Conservation (phyloP, 108 stramenopile genomes). For the Chaetoceros tenuissimus region DNA sequence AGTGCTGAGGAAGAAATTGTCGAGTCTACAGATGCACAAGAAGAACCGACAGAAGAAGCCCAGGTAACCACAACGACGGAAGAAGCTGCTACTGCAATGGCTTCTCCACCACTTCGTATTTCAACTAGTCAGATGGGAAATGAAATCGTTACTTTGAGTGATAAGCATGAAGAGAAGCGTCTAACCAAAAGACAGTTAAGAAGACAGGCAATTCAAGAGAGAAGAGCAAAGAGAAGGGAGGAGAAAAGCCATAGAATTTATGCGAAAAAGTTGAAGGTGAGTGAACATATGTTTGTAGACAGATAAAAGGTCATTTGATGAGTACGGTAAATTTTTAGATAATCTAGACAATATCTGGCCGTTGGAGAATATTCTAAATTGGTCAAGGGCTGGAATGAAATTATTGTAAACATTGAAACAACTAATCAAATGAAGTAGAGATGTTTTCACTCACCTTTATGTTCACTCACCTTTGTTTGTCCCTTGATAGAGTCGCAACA, state of each 20-base stretch:
- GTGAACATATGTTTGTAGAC: background rate
- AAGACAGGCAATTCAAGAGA: background rate
- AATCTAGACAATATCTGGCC: background rate
- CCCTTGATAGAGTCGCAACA: conserved; percentile 49
- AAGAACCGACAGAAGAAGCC: too few relatives aligned
- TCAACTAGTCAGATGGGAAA: background rate
- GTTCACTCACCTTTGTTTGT: background rate
- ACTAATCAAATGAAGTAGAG: background rate
- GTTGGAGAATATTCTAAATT: background rate
- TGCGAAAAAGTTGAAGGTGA: conserved; percentile 24
- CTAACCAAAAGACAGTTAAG: background rate
- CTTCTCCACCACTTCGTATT: background rate
- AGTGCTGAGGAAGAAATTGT: too few relatives aligned
- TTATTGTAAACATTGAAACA: background rate
- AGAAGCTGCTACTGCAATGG: background rate
- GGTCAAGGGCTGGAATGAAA: background rate
- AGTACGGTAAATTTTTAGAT: background rate
- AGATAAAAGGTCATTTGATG: background rate
- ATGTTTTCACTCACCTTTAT: background rate
- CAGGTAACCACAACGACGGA: background rate
- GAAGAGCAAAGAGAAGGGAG: background rate
- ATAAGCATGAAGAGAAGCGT: background rate
- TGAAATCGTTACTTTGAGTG: background rate
- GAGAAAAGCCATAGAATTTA: conserved; percentile 14
- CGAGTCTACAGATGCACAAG: too few relatives aligned